Evolutionary conservation across 1,284 basidiomycete genomes (phyloP).

Genomic region (Fomes fomentarius): DNA sequence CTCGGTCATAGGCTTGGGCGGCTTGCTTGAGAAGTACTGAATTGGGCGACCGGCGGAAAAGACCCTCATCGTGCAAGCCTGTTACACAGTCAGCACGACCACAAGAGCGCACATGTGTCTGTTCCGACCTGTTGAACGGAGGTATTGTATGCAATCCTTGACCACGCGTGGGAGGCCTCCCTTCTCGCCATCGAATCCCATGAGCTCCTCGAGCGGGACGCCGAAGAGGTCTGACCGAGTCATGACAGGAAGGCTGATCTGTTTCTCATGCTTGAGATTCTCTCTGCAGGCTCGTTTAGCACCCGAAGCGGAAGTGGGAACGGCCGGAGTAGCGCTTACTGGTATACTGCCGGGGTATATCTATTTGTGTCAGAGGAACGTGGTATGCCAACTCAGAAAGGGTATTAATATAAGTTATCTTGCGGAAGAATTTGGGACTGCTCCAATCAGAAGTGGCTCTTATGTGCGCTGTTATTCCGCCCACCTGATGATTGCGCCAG

Average conservation of each 20-base stretch:
- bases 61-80: conserved; percentile 76
- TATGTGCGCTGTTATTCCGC: conserved; percentile 7
- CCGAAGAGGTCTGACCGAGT: conserved; percentile 71
- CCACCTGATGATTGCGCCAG: conserved; percentile 82
- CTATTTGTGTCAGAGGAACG: conserved; percentile 83
- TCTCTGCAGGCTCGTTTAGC: conserved; percentile 48
- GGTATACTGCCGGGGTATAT: conserved; percentile 83
- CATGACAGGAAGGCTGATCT: conserved; percentile 64
- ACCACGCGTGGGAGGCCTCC: conserved; percentile 79
- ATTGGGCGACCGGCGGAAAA: conserved; percentile 80
- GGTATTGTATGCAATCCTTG: conserved; percentile 73
- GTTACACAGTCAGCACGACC: conserved; percentile 3
- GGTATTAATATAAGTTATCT: conserved; percentile 72
- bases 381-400: conserved; percentile 75
- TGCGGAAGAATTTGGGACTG: conserved; percentile 87
- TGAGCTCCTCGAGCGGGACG: conserved; percentile 76
- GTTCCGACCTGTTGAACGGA: conserved; percentile 59
- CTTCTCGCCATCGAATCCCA: conserved; percentile 83
- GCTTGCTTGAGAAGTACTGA: conserved; percentile 72
- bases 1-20: conserved; percentile 82
- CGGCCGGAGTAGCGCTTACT: conserved; percentile 44
- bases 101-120: conserved; percentile 1
- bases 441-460: neutral
- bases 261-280: conserved; percentile 71
- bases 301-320: conserved; percentile 9